Evolutionary conservation across 2,329 filamentous ascomycete genomes (phyloP).

Genomic region (Sporothrix brunneoviolacea): DNA sequence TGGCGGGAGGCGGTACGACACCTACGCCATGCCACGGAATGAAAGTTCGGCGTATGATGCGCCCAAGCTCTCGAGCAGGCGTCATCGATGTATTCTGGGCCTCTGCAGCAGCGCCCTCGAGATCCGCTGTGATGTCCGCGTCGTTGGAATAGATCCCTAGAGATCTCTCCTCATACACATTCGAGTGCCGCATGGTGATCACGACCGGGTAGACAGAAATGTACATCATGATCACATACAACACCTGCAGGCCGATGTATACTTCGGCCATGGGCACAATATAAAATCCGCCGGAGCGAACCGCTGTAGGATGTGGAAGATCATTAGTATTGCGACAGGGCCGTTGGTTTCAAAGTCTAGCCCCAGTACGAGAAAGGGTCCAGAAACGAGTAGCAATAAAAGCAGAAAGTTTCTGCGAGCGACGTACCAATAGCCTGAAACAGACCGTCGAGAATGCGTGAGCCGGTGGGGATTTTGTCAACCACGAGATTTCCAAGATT

Average conservation of each 20-base stretch:
- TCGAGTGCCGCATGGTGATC: conserved; percentile 60
- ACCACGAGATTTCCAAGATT: conserved; percentile 56
- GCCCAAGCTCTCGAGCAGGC: conserved; percentile 26
- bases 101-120: not conserved
- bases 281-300: conserved; percentile 60
- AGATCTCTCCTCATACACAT: conserved; percentile 64
- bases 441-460: conserved; percentile 55
- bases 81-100: conserved; percentile 1
- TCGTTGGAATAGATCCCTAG: conserved; percentile 50
- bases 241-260: conserved; percentile 51
- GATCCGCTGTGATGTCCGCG: not conserved
- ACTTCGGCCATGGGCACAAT: conserved; percentile 53
- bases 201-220: conserved; percentile 57
- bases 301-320: conserved; percentile 30
- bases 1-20: conserved; percentile 21
- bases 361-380: too few relatives aligned
- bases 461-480: conserved; percentile 42
- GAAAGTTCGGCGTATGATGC: conserved; percentile 32
- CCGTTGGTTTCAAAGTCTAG: not conserved
- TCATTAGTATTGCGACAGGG: not conserved
- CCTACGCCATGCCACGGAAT: conserved; percentile 39
- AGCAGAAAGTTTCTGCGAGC: conserved; percentile 20
- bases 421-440: conserved; percentile 52
- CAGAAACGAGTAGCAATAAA: too few relatives aligned
- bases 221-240: conserved; percentile 62